Evolutionary conservation across 352 stramenopile species (phyloP).

Genomic region (Phytophthora melonis): DNA sequence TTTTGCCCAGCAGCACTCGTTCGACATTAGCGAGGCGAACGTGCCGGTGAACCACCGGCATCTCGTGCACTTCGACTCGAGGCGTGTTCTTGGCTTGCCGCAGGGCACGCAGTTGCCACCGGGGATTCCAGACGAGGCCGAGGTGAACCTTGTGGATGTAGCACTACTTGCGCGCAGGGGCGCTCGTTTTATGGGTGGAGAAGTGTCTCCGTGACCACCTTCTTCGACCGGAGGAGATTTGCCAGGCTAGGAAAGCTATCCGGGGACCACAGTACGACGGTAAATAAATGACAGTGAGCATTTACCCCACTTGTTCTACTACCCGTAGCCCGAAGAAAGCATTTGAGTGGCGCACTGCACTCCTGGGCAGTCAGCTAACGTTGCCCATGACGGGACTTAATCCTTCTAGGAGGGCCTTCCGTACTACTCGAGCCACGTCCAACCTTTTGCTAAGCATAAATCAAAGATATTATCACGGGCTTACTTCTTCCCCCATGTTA

Average conservation of each 20-base stretch:
- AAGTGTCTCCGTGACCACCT: neutral
- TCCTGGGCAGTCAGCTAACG: no score
- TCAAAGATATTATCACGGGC: no score
- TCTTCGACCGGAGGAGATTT: neutral
- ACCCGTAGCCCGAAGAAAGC: no score
- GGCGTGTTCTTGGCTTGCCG: neutral
- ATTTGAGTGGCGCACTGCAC: no score
- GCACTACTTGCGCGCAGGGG: neutral
- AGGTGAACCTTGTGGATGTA: neutral
- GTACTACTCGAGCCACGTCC: no score
- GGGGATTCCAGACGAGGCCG: neutral
- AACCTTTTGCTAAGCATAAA: neutral
- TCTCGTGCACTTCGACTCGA: neutral
- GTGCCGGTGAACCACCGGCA: neutral
- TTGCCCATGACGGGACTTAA: no score
- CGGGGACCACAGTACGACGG: no score
- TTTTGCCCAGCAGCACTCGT: neutral
- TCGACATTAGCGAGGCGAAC: neutral
- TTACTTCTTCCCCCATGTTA: neutral
- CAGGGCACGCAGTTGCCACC: neutral
- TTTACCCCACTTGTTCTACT: no score
- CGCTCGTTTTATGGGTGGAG: neutral
- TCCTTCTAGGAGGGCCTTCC: no score
- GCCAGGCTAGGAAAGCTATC: no score
- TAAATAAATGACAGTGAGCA: no score